Base-by-base conservation (phyloP, 371 early-diverging fungal species). In the Rhizopus arrhizus region DNA sequence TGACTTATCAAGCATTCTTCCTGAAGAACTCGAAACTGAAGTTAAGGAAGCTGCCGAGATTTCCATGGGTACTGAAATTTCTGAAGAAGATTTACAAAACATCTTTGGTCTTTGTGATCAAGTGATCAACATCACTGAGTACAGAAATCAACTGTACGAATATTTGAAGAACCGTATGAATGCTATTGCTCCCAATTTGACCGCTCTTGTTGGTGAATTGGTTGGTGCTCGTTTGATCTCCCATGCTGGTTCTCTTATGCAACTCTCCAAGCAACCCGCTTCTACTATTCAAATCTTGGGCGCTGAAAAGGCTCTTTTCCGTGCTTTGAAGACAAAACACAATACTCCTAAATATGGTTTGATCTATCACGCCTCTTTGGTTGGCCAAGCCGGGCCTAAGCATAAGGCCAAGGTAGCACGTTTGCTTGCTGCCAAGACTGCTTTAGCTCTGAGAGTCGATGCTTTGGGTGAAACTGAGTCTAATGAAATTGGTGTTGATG, bases 271-370 rank as follows among this genome's bases (percentile, higher is more conserved):
- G 84, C 86, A 89, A 72, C 95, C 97, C 55, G 94, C 95, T 36
- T 92, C 94, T 55, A 96, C 97, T 59, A 89, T 98, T 57, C 99
- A 98, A 85, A 94, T 98, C 53, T 85, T 96, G 28, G 99, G 99
- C 75, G 97, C 99, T 53, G 97, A 98, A 82, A 98, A 98, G 87
- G 96, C 96, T 28, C 87, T 96, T 47, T 96, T 96, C 85, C 88
- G 96, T 64, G 96, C 98, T 8, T 75, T 98, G 66, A 96, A 95
- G 87, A 90, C 92, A 59, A 92, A 95, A 82, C 84, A 91, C 70
- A 89, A 94, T 76, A 98, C 98, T 33, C 98, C 98, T 65, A 97
- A 98, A 82, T 96, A 96, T 73, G 99, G 99, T 73, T 80, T 96
- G 55, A 88, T 98, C 62, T 98, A 91, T 77, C 93, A 96, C 72